These are phyloP conservation scores for Aureobasidium sp. DNA, from an alignment of 2,329 filamentous ascomycete genomes.

Conservation along the genomic window DNA sequence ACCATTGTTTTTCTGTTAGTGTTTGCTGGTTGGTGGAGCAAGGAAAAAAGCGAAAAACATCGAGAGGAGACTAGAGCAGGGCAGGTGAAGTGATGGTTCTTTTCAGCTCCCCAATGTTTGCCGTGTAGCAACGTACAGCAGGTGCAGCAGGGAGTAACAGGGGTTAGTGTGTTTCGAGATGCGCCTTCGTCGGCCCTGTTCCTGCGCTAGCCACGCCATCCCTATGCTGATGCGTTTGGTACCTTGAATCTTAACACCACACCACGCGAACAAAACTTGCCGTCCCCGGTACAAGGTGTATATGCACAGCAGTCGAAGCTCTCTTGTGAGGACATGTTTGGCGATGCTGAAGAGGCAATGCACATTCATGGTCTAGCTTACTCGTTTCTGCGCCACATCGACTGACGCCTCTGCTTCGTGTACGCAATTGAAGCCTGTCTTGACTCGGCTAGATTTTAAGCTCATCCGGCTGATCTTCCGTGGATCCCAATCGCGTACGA, in stretches of 20 bases:
- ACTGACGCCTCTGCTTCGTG: neutral
- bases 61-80: neutral
- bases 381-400: neutral
- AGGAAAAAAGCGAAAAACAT: neutral
- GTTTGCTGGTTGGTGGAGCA: neutral
- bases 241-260: conserved; percentile 13
- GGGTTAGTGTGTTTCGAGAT: conserved; percentile 13
- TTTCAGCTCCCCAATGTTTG: conserved; percentile 10
- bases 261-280: neutral
- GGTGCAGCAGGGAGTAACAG: neutral
- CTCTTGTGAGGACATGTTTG: neutral
- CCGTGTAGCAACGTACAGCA: neutral
- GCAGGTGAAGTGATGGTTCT: conserved; percentile 1
- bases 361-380: neutral
- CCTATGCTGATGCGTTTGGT: conserved; percentile 9
- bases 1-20: neutral
- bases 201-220: conserved; percentile 13
- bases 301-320: neutral
- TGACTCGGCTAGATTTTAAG: conserved; percentile 5
- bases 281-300: neutral
- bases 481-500: conserved; percentile 1
- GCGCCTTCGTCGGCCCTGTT: conserved; percentile 7
- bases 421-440: neutral
- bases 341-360: neutral
- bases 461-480: conserved; percentile 7